Base-by-base conservation (phyloP, 2,329 filamentous ascomycete species). In the Ophiostoma tasmaniense region DNA sequence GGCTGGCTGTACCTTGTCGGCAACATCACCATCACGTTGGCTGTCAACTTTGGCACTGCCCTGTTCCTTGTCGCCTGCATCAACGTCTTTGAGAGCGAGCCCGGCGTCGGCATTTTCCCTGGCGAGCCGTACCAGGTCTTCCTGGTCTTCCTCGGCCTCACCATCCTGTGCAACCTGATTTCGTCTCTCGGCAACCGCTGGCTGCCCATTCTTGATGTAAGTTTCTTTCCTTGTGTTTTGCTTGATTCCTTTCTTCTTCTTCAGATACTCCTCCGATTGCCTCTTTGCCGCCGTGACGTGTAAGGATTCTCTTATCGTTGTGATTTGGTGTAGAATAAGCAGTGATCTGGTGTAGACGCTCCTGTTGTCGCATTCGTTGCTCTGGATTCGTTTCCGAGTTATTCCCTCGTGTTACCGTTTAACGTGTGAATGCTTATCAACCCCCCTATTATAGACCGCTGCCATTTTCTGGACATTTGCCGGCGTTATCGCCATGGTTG, bases 21-120 rank as follows among this genome's bases (percentile, higher is more conserved):
- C 64, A 65, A 65, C 64, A 65, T 65, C 37, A 65, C 64, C 64
- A 65, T 65, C 37, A 65, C 64, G 11, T 37, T 65, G 37, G 33
- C 64, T 3, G 64, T 65, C 64, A 65, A 65, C 37, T 65, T 65
- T 30, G 64, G 64, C 22, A 65, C 64, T 8, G 64, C 64, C 11
- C 64, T 65, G n/a, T 65, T 65, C 64, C 64, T 65, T 11, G 64
- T 65, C 13, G 64, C 64, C n/a, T 65, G 64, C 37, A 42, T 65
- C 64, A 65, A 65, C 37, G 64, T 65, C 33, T 65, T 65, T 65
- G 64, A 65, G 64, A 65, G 64, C 37, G 64, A 65, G 64, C 64
- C 64, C 3, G 64, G 64, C 14, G 64, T 65, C 64, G 64, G 64
- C 64, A 65, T 65, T 22, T 65, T 65, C 25, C 64, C 64, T 22